Evolutionary conservation across 306 rosid genomes (phyloP).

Genomic region (Ormosia semicastrata): DNA sequence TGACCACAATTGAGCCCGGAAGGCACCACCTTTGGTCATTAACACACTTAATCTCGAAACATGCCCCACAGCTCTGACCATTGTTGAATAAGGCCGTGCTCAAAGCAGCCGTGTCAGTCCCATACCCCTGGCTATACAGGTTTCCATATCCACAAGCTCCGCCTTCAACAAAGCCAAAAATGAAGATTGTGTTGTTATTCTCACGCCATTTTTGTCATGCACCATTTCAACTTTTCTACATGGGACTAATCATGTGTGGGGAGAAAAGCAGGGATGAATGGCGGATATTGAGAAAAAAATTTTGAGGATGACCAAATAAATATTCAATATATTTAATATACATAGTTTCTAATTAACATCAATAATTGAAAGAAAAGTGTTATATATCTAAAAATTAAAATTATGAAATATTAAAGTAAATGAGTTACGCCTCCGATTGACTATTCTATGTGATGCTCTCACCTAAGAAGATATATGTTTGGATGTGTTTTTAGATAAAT

Average conservation of each 20-base stretch:
- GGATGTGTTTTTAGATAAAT: too few species aligned
- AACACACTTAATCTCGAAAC: constrained; percentile 63
- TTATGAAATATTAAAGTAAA: background rate
- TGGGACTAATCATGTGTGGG: background rate
- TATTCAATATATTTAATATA: background rate
- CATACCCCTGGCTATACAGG: constrained; percentile 66
- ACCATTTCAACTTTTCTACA: background rate
- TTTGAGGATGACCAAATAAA: background rate
- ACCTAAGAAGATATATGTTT: too few species aligned
- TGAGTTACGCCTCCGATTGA: background rate
- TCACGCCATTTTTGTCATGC: background rate
- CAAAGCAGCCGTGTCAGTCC: constrained; percentile 66
- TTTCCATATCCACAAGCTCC: constrained; percentile 88
- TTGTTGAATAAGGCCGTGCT: constrained; percentile 70
- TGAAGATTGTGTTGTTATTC: background rate
- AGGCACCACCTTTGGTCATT: constrained; percentile 64
- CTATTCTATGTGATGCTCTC: background rate
- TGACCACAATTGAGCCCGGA: constrained; percentile 50
- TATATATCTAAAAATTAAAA: background rate
- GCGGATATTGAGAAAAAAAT: background rate
- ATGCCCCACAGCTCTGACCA: constrained; percentile 71
- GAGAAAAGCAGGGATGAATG: background rate
- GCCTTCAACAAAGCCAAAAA: constrained; percentile 35
- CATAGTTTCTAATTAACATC: background rate
- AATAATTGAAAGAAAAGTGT: background rate